Conservation (phyloP, 208 protist species). For the Acanthamoeba triangularis region DNA sequence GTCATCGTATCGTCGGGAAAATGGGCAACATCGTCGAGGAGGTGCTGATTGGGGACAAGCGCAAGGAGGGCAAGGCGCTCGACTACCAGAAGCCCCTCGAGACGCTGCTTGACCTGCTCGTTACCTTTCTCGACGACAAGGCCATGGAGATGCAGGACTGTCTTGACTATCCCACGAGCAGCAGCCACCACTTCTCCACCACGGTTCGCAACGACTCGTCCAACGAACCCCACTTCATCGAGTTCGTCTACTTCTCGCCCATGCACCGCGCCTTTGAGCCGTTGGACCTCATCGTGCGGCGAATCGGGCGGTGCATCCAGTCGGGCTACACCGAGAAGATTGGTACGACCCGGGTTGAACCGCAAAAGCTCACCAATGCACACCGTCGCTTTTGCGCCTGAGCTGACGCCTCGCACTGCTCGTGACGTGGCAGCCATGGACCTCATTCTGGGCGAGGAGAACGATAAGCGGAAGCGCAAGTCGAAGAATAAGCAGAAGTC, state of each 20-base stretch:
- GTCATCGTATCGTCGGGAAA: slow-evolving; percentile 25
- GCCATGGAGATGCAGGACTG: neutral
- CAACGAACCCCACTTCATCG: slow-evolving; percentile 52
- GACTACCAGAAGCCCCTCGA: slow-evolving; percentile 34
- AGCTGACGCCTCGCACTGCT: neutral
- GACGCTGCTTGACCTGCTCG: slow-evolving; percentile 32
- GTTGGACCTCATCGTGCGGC: slow-evolving; percentile 45
- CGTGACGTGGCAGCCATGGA: slow-evolving; percentile 23
- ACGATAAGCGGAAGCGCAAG: slow-evolving; percentile 65
- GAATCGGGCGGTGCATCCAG: slow-evolving; percentile 50
- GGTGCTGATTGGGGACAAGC: slow-evolving; percentile 52
- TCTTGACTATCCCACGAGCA: neutral
- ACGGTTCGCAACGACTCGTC: neutral
- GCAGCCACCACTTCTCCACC: neutral
- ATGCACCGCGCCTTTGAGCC: slow-evolving; percentile 74
- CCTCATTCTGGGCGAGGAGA: slow-evolving; percentile 68
- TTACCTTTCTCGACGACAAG: slow-evolving; percentile 35
- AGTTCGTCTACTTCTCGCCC: slow-evolving; percentile 78
- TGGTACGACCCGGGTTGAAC: neutral
- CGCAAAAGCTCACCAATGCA: no score
- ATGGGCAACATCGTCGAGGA: slow-evolving; percentile 69
- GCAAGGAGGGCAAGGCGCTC: slow-evolving; percentile 39
- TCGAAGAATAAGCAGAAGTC: slow-evolving; percentile 32
- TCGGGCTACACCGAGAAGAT: slow-evolving; percentile 70
- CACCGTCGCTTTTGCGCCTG: no score